Evolutionary conservation across 2,329 filamentous ascomycete species (phyloP), one percentile per base, ranked within the genome.

Genomic region (Neofusicoccum parvum): DNA sequence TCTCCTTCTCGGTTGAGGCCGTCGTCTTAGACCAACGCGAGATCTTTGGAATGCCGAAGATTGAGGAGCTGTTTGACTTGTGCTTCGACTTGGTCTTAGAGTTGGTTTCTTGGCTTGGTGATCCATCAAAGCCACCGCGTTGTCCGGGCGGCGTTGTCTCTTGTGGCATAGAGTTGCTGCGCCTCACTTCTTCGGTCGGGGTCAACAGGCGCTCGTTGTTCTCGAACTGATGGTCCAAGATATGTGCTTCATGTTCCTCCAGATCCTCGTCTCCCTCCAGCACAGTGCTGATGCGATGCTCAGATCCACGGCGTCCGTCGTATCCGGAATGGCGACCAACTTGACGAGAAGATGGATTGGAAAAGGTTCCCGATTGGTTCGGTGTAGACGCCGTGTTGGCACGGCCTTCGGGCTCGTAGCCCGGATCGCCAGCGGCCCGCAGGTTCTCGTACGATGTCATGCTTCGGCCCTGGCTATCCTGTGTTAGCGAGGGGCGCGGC

Each of bases 1-100:
- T 90, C 70, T 90, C 90, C 50, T 92, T 89, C 49, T 93, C 88
- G 67, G 92, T 96, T 0, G 93, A 97, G 3, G 94, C 87, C 0
- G 95, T 99, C 2, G 94, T 98, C 80, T 96, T 95, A 0, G 94
- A 98, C 95, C 95, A 99, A 49, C 95, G 88, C 5, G 95, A 98
- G 68, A 97, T 94, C 81, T 96, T 97, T 27, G 94, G 93, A 68
- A 81, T 79, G 56, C 79, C 80, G 65, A 96, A 91, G 83, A 88
- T 83, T 0, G 91, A 92, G 0, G 92, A 95, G 66, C 88, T 88
- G 74, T 87, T 90, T 0, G 92, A 94, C 76, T 96, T 96, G 80
- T 96, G 91, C 80, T 96, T 97, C 77, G 91, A 92, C 69, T 83
- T 78, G 80, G 95, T 91, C 80, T 96, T 97, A 76, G 91, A 92